Base-by-base conservation (phyloP, 1,284 basidiomycete genomes). In the Microbotryum saponariae region DNA sequence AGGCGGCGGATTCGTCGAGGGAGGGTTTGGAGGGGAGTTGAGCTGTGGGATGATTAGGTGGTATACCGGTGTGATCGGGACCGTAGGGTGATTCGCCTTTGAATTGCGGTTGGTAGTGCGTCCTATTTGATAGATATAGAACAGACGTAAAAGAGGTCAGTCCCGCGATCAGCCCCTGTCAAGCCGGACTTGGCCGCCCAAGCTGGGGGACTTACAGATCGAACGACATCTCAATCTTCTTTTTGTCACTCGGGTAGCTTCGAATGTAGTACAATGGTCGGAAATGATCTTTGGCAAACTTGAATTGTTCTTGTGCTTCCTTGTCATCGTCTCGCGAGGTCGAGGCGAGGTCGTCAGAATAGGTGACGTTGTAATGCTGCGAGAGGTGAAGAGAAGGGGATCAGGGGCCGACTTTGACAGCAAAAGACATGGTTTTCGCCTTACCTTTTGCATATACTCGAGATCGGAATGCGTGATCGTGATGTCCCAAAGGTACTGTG, bases 191-290 rank as follows among this genome's bases (percentile, higher is more conserved):
- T 27, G 6, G 27, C 27, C 6, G 27, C 27, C 21, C 42, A 16
- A 37, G 33, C 12, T 23, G 6, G 27, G 20, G 7, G 20, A 52
- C 20, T 45, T 23, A 51, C 55, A 72, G 33, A 57, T 73, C 71
- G 70, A 83, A 84, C 69, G 79, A 81, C 83, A 84, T 85, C 72
- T 85, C 83, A 62, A 85, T 79, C 74, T 81, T 80, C 42, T 76
- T 75, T 62, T 78, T 80, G 71, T 83, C 82, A 46, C 77, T 69
- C 3, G 79, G 78, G 67, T 56, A 56, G 9, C 25, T 20, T 6
- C 48, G 14, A 8, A 51, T 49, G 20, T 16, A 29, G 51, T 54
- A 63, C 27, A 44, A 74, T 6, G 81, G 81, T 8, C 78, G 76
- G 72, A 83, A 84, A 58, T 80, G 76, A 49, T 78, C 76, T 64